Percentiles rank a stretch among this genome's conserved stretches.
These are phyloP conservation scores for Lanmaoa pseudosensibilis DNA, from an alignment of 768 basidiomycete genomes.

Conservation along the genomic window DNA sequence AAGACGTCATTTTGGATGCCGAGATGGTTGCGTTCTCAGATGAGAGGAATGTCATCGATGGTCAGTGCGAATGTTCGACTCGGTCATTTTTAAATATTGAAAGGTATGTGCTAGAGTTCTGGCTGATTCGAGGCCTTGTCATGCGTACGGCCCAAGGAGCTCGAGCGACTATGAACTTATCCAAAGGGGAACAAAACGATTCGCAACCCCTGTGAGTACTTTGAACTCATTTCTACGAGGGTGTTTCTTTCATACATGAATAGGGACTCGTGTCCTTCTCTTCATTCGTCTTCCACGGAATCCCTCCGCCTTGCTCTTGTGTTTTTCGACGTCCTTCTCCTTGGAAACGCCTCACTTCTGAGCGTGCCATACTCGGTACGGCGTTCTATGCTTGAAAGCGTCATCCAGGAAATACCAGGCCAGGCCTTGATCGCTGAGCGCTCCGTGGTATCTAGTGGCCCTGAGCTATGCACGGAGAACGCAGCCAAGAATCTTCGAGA, in stretches of 20 bases:
- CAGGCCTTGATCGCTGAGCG: conserved; percentile 65
- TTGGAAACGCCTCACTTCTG: conserved; percentile 62
- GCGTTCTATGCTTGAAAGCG: conserved; percentile 57
- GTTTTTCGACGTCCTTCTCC: conserved; percentile 82
- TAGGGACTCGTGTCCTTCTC: conserved; percentile 42
- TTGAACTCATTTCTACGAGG: conserved; percentile 2
- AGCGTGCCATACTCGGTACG: conserved; percentile 57
- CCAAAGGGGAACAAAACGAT: conserved; percentile 20
- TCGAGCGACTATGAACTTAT: conserved; percentile 35
- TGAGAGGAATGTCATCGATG: conserved; percentile 57
- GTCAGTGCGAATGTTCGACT: conserved; percentile 39
- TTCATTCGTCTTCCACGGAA: conserved; percentile 39
- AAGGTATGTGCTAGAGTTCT: conserved; percentile 57
- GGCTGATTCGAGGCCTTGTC: conserved; percentile 65
- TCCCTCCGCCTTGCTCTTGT: conserved; percentile 71
- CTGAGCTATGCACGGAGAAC: conserved; percentile 6
- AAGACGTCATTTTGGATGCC: conserved; percentile 67
- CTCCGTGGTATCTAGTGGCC: conserved; percentile 37
- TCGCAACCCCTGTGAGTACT: conserved; percentile 21
- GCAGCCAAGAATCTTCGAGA: conserved; percentile 34
- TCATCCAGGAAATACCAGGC: conserved; percentile 55
- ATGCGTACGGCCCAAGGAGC: conserved; percentile 56
- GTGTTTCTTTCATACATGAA: not conserved
- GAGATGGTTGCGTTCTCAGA: conserved; percentile 89
- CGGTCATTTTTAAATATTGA: conserved; percentile 3